Conservation (phyloP, 2,329 filamentous ascomycete species). For the Calonectria honghensis region DNA sequence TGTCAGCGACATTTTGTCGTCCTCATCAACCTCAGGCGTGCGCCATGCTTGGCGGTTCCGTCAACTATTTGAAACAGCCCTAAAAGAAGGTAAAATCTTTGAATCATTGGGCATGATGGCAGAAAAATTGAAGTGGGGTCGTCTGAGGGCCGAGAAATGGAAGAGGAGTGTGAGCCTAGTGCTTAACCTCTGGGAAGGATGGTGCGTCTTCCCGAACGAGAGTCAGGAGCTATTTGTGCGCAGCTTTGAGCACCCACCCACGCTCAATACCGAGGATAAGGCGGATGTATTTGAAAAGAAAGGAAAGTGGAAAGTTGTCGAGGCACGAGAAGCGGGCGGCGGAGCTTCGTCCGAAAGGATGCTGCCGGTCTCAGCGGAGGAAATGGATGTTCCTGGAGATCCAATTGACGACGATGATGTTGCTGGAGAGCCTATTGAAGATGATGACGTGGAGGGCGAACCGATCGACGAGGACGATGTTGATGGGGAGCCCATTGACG, state of each 20-base stretch:
- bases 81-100: conserved; percentile 82
- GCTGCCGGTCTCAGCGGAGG: conserved; percentile 56
- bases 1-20: conserved; percentile 84
- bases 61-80: conserved; percentile 83
- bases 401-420: conserved; percentile 69
- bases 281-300: conserved; percentile 57
- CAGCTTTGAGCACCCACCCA: conserved; percentile 82
- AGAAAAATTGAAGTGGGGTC: conserved; percentile 84
- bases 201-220: conserved; percentile 83
- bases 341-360: conserved; percentile 34
- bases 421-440: conserved; percentile 68
- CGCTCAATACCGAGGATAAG: conserved; percentile 57
- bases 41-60: conserved; percentile 92
- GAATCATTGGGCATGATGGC: conserved; percentile 84
- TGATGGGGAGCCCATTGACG: conserved; percentile 67
- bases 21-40: conserved; percentile 84
- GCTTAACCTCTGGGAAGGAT: conserved; percentile 82
- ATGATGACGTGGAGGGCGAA: conserved; percentile 67
- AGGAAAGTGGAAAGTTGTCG: conserved; percentile 71
- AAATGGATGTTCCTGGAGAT: conserved; percentile 71
- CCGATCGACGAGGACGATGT: conserved; percentile 69
- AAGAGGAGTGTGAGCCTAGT: conserved; percentile 83
- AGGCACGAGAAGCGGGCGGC: conserved; percentile 55
- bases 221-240: conserved; percentile 82
- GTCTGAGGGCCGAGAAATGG: conserved; percentile 89